phyloP scores from a whole-genome alignment of 257 asterid species.

The Salvia hispanica region DNA sequence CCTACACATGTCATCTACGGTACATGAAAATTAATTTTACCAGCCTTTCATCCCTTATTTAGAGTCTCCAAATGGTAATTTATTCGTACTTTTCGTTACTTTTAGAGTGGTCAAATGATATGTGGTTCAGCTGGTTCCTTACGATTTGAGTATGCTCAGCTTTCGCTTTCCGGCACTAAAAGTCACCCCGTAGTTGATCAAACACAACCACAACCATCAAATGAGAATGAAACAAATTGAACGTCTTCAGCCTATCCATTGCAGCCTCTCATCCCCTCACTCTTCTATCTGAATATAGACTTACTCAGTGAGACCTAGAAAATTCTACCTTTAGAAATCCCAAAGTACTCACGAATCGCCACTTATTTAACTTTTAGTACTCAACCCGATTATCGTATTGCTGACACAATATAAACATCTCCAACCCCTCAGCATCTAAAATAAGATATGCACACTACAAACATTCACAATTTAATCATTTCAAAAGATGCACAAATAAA shows the following conservation, averaged over 20 bases:
- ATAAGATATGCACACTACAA: neutral
- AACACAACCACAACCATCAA: no score
- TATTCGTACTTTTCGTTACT: neutral
- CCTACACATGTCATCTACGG: neutral
- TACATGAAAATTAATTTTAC: neutral
- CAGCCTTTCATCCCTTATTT: neutral
- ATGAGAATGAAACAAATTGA: no score
- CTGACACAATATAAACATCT: constrained; percentile 4
- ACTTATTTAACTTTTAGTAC: neutral
- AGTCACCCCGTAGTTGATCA: no score
- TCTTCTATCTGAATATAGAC: constrained; percentile 7
- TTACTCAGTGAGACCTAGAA: neutral
- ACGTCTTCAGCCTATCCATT: neutral
- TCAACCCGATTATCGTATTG: neutral
- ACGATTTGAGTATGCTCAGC: neutral
- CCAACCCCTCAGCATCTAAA: constrained; percentile 6
- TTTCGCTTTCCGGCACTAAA: neutral
- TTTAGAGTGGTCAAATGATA: neutral
- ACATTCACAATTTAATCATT: neutral
- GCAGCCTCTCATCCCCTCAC: constrained; percentile 14
- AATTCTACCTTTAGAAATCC: neutral
- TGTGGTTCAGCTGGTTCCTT: neutral
- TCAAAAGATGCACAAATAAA: neutral
- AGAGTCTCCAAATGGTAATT: neutral
- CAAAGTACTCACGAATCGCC: neutral